phyloP scores from a whole-genome alignment of 805 yeast genomes.

The Teunomyces panamensis region DNA sequence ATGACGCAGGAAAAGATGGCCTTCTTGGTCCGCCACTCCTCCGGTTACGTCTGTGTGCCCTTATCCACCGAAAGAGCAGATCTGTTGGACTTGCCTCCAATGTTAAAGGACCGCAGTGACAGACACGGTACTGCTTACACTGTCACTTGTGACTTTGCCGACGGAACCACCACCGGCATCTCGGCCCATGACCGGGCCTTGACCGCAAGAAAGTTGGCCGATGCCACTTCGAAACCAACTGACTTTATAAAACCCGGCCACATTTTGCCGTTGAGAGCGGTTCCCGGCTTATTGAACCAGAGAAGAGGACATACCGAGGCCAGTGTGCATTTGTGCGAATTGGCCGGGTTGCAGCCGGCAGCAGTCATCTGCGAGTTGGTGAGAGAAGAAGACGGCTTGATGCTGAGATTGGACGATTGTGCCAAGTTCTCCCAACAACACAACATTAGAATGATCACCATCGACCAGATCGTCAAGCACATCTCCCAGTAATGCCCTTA shows the following conservation, averaged over 20 bases:
- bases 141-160: slow-evolving; percentile 78
- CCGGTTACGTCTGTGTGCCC: slow-evolving; percentile 95
- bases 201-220: slow-evolving; percentile 73
- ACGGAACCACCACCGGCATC: slow-evolving; percentile 95
- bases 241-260: slow-evolving; percentile 94
- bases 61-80: slow-evolving; percentile 77
- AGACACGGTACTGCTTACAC: slow-evolving; percentile 98
- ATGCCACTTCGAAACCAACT: slow-evolving; percentile 48
- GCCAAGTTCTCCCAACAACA: slow-evolving; percentile 59
- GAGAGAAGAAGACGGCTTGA: slow-evolving; percentile 86
- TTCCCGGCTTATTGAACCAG: slow-evolving; percentile 70
- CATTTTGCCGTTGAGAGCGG: slow-evolving; percentile 87
- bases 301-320: slow-evolving; percentile 99
- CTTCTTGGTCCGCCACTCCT: slow-evolving; percentile 78
- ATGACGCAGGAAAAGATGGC: slow-evolving; percentile 88
- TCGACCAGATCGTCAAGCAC: slow-evolving; percentile 65
- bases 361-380: slow-evolving; percentile 94
- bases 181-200: slow-evolving; percentile 91
- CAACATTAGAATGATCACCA: slow-evolving; percentile 69
- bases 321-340: slow-evolving; percentile 77
- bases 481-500: not conserved
- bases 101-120: slow-evolving; percentile 62
- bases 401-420: slow-evolving; percentile 94
- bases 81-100: slow-evolving; percentile 70
- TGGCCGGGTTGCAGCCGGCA: slow-evolving; percentile 79